Base-by-base conservation (phyloP, 495 filamentous ascomycete species). In the Annulohypoxylon nitens region DNA sequence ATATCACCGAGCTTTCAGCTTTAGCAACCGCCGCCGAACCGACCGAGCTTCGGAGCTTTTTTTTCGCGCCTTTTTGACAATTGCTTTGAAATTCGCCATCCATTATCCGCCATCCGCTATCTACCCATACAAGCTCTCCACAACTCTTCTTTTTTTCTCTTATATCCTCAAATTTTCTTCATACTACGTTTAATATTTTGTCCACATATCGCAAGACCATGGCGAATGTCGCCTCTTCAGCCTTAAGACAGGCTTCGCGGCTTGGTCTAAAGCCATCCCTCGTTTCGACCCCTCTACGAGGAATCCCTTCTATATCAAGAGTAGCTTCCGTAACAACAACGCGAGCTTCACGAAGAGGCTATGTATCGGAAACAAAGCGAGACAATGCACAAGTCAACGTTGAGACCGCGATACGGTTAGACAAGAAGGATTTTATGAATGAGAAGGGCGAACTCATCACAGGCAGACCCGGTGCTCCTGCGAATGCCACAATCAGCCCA, bases 311-410 rank as follows among this genome's bases (percentile, higher is more conserved):
- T 64, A 72, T 83, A 81, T 79, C 83, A 72, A 78, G 80, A 83
- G 78, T 84, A 79, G 80, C 84, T 74, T 74, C 75, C 30, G 53
- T 75, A 70, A 76, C 73, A 10, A 30, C 63, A 11, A 41, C 63
- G 33, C 72, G 64, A 63, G 57, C 70, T 25, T 64, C 80, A 36
- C 79, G 80, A 65, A 87, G 94, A 69, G 84, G 81, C 74, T 98
- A 97, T 85, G 94, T 97, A 70, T 91, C 93, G n/a, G 90, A 93
- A 80, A 90, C 93, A 73, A 93, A 92, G 83, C 85, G 89, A 67
- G 89, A 88, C 68, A 88, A 90, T 81, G 94, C 94, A 23, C 92
- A 94, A 76, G 93, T 97, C 77, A 91, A 89, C 71, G 84, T 93
- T 48, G 94, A 97, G 69, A 91, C 90, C 11, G 88, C 93, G 36